Evolutionary conservation across 2,329 filamentous ascomycete genomes (phyloP).

Genomic region (Penicillium rolfsii): DNA sequence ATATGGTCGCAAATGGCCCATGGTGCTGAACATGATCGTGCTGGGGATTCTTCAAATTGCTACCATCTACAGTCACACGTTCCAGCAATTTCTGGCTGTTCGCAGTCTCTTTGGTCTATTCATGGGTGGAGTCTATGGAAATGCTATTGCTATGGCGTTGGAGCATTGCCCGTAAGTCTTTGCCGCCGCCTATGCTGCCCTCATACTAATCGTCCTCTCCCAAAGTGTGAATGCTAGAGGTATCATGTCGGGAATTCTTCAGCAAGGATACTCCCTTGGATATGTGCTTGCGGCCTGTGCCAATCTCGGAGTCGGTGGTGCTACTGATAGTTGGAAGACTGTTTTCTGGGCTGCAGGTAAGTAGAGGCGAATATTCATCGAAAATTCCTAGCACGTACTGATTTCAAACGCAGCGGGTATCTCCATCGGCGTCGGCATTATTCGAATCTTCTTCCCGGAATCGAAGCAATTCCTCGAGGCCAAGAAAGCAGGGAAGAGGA

Average conservation of each 20-base stretch:
- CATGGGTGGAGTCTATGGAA: conserved; percentile 81
- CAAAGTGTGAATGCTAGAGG: conserved; percentile 65
- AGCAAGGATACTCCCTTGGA: conserved; percentile 79
- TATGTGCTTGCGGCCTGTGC: conserved; percentile 74
- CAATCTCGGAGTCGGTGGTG: conserved; percentile 71
- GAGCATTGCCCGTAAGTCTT: conserved; percentile 65
- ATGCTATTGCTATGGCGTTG: conserved; percentile 76
- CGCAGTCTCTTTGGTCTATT: conserved; percentile 74
- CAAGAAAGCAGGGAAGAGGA: conserved; percentile 61
- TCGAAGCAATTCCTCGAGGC: conserved; percentile 75
- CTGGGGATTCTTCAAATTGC: conserved; percentile 72
- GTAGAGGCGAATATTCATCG: conserved; percentile 28
- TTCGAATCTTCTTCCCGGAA: conserved; percentile 72
- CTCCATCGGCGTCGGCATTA: conserved; percentile 61
- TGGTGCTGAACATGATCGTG: conserved; percentile 78
- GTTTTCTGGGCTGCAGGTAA: conserved; percentile 69
- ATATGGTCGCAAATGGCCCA: conserved; percentile 78
- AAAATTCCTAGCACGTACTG: not conserved
- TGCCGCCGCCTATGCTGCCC: not conserved
- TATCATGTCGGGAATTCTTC: conserved; percentile 78
- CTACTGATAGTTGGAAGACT: conserved; percentile 65
- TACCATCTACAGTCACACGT: conserved; percentile 75
- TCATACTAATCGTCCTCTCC: not conserved
- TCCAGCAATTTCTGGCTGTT: conserved; percentile 74
- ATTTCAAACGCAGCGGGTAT: conserved; percentile 30